phyloP scores from a whole-genome alignment of 192 early-diverging fungal genomes.

The Coemansia sp. region DNA sequence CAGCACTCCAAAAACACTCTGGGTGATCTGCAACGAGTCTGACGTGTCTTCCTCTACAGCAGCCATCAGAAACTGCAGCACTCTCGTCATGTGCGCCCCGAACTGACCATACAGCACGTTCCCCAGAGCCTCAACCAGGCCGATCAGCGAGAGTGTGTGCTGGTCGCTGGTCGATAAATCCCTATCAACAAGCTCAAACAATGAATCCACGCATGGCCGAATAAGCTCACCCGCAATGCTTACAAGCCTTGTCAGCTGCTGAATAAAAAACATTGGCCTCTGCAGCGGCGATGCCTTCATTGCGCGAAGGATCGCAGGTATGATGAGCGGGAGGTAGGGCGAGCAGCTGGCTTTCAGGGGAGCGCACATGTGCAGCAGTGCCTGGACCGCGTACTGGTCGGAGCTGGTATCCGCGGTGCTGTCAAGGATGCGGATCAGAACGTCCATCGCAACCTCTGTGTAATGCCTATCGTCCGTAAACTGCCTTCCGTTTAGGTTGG shows the following conservation, averaged over 20 bases:
- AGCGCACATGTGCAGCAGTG: conserved; percentile 93
- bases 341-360: conserved; percentile 54
- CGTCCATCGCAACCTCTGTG: conserved; percentile 84
- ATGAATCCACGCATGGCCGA: conserved; percentile 78
- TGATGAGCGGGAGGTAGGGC: conserved; percentile 57
- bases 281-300: conserved; percentile 78
- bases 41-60: conserved; percentile 81
- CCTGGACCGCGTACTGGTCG: conserved; percentile 86
- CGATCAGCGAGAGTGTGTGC: conserved; percentile 71
- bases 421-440: conserved; percentile 84
- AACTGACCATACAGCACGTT: conserved; percentile 86
- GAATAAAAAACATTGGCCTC: conserved; percentile 90
- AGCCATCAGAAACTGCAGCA: conserved; percentile 82
- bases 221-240: conserved; percentile 87
- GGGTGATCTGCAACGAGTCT: conserved; percentile 65
- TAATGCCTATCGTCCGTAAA: conserved; percentile 76
- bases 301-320: conserved; percentile 86
- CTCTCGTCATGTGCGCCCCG: conserved; percentile 76
- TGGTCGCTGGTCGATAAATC: conserved; percentile 70
- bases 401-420: conserved; percentile 80
- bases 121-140: conserved; percentile 85
- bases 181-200: conserved; percentile 81
- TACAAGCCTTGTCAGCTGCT: conserved; percentile 81
- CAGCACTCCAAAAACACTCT: conserved; percentile 76
- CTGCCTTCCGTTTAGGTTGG: conserved; percentile 12